Conservation (phyloP, 371 early-diverging fungal species). For the Lichtheimia ramosa region DNA sequence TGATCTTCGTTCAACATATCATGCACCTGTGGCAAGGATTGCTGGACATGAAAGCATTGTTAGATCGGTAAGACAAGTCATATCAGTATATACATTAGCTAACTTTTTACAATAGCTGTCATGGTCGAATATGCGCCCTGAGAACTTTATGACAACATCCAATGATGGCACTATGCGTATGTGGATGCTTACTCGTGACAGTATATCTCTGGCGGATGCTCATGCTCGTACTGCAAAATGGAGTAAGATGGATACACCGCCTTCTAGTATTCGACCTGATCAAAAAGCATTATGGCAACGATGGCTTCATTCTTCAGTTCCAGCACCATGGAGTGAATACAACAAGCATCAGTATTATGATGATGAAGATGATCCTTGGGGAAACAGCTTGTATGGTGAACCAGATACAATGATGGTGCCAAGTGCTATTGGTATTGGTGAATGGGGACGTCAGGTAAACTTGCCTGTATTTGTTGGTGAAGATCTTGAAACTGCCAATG, state of each 20-base stretch:
- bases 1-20: conserved; percentile 68
- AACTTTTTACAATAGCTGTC: conserved; percentile 21
- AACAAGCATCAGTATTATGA: conserved; percentile 10
- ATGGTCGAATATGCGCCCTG: conserved; percentile 65
- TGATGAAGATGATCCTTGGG: conserved; percentile 6
- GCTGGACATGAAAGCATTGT: conserved; percentile 54
- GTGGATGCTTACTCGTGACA: conserved; percentile 37
- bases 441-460: conserved; percentile 29
- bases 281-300: background rate
- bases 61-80: conserved; percentile 33
- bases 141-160: conserved; percentile 53
- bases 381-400: conserved; percentile 6
- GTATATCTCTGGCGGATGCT: conserved; percentile 25
- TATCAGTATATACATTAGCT: background rate
- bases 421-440: conserved; percentile 31
- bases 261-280: conserved; percentile 4
- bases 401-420: conserved; percentile 18
- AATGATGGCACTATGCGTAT: conserved; percentile 53
- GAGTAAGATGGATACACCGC: conserved; percentile 15
- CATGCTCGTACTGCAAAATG: conserved; percentile 14
- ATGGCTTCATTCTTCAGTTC: background rate
- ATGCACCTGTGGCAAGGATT: conserved; percentile 54
- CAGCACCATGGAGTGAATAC: conserved; percentile 8
- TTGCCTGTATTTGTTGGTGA: conserved; percentile 29
- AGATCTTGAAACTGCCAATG: conserved; percentile 20